Percentiles rank a stretch among this genome's conserved stretches.
phyloP scores from a whole-genome alignment of 345 rosid species.

The Boechera retrofracta region DNA sequence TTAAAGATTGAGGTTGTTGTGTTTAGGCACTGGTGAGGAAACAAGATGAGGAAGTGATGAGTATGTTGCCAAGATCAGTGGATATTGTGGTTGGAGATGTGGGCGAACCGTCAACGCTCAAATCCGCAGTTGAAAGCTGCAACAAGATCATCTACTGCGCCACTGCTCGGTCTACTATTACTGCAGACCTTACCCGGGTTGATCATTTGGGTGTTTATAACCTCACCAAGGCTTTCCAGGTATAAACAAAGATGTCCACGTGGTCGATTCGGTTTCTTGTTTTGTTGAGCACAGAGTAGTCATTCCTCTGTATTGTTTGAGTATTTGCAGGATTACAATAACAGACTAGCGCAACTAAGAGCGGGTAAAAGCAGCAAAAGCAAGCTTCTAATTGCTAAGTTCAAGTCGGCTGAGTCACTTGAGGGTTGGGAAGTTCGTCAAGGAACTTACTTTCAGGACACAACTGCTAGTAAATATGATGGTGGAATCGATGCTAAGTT shows the following conservation, averaged over 20 bases:
- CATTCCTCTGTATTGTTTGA: constrained; percentile 15
- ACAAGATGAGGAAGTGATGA: constrained; percentile 68
- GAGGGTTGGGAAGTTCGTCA: constrained; percentile 84
- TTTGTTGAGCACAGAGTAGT: constrained; percentile 6
- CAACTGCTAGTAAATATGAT: constrained; percentile 78
- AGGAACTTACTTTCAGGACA: constrained; percentile 94
- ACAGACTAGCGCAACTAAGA: constrained; percentile 79
- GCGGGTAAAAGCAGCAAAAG: constrained; percentile 97
- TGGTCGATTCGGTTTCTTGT: neutral
- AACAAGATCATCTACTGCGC: constrained; percentile 92
- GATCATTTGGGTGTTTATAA: constrained; percentile 92
- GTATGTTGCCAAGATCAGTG: constrained; percentile 88
- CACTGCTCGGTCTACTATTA: constrained; percentile 88
- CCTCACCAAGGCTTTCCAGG: constrained; percentile 91
- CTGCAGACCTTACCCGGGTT: constrained; percentile 87
- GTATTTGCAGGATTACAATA: constrained; percentile 71
- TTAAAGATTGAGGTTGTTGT: neutral
- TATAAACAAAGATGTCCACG: neutral
- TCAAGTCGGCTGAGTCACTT: constrained; percentile 70
- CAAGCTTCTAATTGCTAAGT: constrained; percentile 89
- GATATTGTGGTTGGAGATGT: constrained; percentile 86
- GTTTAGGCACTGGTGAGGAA: constrained; percentile 78
- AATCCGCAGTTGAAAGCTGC: constrained; percentile 80
- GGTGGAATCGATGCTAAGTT: constrained; percentile 96
- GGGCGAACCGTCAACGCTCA: constrained; percentile 77